A percentile compares a stretch with the other conserved stretches of the same genome.
Evolutionary conservation across 2,329 filamentous ascomycete genomes (phyloP).

Genomic region (Xylogone sp.): DNA sequence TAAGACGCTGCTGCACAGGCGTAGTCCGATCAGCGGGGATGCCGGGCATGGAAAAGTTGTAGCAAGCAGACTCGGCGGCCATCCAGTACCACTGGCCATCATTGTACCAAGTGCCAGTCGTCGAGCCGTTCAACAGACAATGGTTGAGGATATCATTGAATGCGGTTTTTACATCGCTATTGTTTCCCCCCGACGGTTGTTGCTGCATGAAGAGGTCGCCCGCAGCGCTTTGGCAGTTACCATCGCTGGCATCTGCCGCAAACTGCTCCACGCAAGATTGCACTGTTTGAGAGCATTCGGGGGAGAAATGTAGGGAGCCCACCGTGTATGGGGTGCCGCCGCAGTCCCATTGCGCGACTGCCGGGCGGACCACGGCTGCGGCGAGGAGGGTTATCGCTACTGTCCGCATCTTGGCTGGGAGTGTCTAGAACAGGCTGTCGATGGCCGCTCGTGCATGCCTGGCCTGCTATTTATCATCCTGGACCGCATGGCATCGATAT

Average conservation of each 20-base stretch:
- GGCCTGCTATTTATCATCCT: background rate
- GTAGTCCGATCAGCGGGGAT: background rate
- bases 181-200: background rate
- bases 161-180: background rate
- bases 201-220: background rate
- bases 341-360: background rate
- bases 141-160: background rate
- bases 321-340: background rate
- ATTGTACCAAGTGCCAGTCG: background rate
- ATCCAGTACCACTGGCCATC: slow-evolving; percentile 22
- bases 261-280: background rate
- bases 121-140: background rate
- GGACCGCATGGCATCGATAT: background rate
- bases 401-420: background rate
- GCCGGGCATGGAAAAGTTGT: background rate
- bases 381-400: background rate
- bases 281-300: background rate
- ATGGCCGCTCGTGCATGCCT: background rate
- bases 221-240: background rate
- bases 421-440: no score
- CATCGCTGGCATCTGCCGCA: background rate
- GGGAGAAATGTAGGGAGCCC: background rate
- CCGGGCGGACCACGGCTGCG: background rate
- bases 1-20: background rate
- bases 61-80: background rate